Evolutionary conservation across 371 early-diverging fungal genomes (phyloP).

Genomic region (Apophysomyces elegans): DNA sequence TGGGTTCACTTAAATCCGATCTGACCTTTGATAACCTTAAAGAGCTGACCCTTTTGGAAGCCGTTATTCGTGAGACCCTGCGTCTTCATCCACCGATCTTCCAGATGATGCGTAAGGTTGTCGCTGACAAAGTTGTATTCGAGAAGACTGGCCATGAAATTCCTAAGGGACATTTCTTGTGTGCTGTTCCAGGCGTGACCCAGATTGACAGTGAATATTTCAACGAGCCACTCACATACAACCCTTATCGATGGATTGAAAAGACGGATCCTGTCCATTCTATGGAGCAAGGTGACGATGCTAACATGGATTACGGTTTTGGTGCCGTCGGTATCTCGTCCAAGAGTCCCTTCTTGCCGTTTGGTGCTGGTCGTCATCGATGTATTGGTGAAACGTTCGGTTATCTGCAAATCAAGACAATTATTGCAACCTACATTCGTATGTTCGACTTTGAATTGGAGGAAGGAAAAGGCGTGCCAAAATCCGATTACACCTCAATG

Average conservation of each 20-base stretch:
- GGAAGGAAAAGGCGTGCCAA: constrained; percentile 73
- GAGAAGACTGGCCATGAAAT: constrained; percentile 81
- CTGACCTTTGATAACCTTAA: constrained; percentile 81
- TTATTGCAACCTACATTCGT: constrained; percentile 80
- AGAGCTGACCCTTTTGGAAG: constrained; percentile 78
- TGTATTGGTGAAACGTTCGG: constrained; percentile 98
- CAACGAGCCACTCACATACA: constrained; percentile 77
- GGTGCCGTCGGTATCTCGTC: constrained; percentile 79
- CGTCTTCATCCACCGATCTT: constrained; percentile 95
- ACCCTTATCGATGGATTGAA: constrained; percentile 82
- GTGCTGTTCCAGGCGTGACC: constrained; percentile 85
- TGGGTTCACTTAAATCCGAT: constrained; percentile 62
- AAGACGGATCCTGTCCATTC: constrained; percentile 49
- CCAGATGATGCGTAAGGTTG: constrained; percentile 92
- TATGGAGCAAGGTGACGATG: constrained; percentile 67
- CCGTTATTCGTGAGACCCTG: constrained; percentile 86
- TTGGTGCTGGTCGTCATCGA: constrained; percentile 97
- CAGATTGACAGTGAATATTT: constrained; percentile 81
- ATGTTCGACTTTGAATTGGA: constrained; percentile 70
- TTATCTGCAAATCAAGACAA: constrained; percentile 93
- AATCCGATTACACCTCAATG: constrained; percentile 87
- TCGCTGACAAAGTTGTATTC: constrained; percentile 59
- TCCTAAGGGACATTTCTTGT: constrained; percentile 88
- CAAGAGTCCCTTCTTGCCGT: constrained; percentile 89
- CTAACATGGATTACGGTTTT: constrained; percentile 84